A percentile compares a stretch with the other conserved stretches of the same genome.
phyloP scores from a whole-genome alignment of 257 asterid species.

The Scutellaria galericulata region DNA sequence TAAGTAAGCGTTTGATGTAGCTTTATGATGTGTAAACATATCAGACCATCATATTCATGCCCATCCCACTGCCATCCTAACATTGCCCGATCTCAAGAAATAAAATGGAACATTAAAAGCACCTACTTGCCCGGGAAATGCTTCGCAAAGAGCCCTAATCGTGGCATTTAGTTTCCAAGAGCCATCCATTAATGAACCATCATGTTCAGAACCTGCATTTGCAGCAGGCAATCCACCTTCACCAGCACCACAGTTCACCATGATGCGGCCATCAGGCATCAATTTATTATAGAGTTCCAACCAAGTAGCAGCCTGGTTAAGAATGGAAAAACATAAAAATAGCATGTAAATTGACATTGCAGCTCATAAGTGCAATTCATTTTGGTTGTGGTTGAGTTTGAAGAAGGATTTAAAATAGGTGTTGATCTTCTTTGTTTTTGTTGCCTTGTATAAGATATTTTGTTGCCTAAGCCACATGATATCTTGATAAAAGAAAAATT shows the following conservation, averaged over 20 bases:
- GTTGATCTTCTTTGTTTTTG: background rate
- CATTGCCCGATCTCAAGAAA: background rate
- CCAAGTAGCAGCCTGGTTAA: slow-evolving; percentile 68
- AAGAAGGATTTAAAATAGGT: background rate
- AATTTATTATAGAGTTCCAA: slow-evolving; percentile 50
- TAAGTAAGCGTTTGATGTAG: too few relatives aligned
- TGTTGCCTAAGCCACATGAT: background rate
- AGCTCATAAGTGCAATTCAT: background rate
- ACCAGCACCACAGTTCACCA: slow-evolving; percentile 84
- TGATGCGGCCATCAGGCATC: slow-evolving; percentile 81
- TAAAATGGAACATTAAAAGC: background rate
- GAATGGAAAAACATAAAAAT: slow-evolving; percentile 24
- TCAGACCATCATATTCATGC: too few relatives aligned
- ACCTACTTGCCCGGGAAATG: slow-evolving; percentile 72
- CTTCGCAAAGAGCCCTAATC: slow-evolving; percentile 62
- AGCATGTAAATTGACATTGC: slow-evolving; percentile 7
- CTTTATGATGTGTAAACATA: too few relatives aligned
- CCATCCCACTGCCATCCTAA: too few relatives aligned
- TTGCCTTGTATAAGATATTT: too few relatives aligned
- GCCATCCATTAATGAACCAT: slow-evolving; percentile 33
- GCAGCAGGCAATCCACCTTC: slow-evolving; percentile 33
- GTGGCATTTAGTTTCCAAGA: slow-evolving; percentile 59
- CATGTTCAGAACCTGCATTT: slow-evolving; percentile 24
- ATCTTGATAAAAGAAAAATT: background rate
- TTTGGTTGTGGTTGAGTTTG: background rate